These are phyloP conservation scores for Berberis vulgaris DNA, from an alignment of 164 flowering plant species.

Conservation along the genomic window DNA sequence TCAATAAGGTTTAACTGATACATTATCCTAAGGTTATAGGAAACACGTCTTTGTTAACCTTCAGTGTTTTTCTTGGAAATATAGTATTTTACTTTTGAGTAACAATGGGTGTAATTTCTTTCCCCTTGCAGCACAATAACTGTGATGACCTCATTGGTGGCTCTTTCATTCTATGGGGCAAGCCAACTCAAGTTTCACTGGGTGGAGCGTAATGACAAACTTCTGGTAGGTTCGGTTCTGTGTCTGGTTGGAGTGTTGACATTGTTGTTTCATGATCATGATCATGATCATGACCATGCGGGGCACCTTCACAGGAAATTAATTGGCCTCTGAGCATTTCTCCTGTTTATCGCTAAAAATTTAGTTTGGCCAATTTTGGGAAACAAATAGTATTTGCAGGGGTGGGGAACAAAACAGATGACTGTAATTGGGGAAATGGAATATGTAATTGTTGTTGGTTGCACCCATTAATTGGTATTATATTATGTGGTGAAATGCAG, in stretches of 20 bases:
- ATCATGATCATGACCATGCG: slow-evolving; percentile 58
- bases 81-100: neutral
- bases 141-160: slow-evolving; percentile 96
- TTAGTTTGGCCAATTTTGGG: too few relatives aligned
- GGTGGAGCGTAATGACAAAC: slow-evolving; percentile 95
- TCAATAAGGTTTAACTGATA: too few relatives aligned
- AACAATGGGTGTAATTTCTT: neutral
- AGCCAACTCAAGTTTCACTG: slow-evolving; percentile 97
- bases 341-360: neutral
- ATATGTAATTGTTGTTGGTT: too few relatives aligned
- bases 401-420: too few relatives aligned
- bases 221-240: slow-evolving; percentile 86
- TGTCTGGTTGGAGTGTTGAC: slow-evolving; percentile 90
- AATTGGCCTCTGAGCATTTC: slow-evolving; percentile 10
- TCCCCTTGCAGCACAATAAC: slow-evolving; percentile 69
- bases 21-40: too few relatives aligned
- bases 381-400: too few relatives aligned
- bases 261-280: slow-evolving; percentile 77
- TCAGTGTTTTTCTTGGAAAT: neutral
- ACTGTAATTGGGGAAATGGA: too few relatives aligned
- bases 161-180: slow-evolving; percentile 94
- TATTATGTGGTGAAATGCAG: too few relatives aligned
- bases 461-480: too few relatives aligned
- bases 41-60: too few relatives aligned
- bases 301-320: slow-evolving; percentile 56